Percentiles rank a stretch among this genome's conserved stretches.
These are phyloP conservation scores for Cryoendolithus antarcticus DNA, from an alignment of 2,329 filamentous ascomycete species.

Conservation along the genomic window DNA sequence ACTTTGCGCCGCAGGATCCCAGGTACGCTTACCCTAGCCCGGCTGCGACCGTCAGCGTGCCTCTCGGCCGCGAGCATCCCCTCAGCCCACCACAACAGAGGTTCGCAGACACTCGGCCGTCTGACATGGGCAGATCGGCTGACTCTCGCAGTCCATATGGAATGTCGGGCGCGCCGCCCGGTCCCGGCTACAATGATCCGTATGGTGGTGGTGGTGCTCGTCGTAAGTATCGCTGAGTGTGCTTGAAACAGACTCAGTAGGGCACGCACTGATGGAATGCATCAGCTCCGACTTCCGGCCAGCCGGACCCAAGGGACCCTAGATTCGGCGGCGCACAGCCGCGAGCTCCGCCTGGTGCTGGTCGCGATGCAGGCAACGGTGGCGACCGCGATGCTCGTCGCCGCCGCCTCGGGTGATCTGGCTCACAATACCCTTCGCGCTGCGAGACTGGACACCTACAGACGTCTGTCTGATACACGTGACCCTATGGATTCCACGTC, in stretches of 20 bases:
- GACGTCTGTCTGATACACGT: no score
- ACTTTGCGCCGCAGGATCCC: conserved; percentile 17
- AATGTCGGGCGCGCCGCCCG: conserved; percentile 7
- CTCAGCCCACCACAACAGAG: conserved; percentile 18
- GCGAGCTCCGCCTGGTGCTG: no score
- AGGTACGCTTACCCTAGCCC: conserved; percentile 25
- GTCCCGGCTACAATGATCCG: conserved; percentile 15
- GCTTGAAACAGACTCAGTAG: background rate
- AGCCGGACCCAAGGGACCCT: background rate
- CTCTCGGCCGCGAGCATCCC: conserved; percentile 16
- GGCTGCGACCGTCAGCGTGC: conserved; percentile 18
- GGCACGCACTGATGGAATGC: conserved; percentile 4
- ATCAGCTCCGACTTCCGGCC: conserved; percentile 2
- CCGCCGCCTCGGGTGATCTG: no score
- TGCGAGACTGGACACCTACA: no score
- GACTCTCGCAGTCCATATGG: conserved; percentile 18
- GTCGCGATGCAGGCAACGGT: no score
- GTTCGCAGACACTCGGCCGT: conserved; percentile 15
- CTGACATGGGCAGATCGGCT: conserved; percentile 7
- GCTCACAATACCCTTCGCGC: no score
- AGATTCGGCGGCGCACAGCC: no score
- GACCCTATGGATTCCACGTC: no score
- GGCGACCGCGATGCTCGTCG: no score
- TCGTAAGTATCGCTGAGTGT: conserved; percentile 20
- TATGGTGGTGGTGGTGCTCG: conserved; percentile 15